These are phyloP conservation scores for Spathaspora arborariae DNA, from an alignment of 805 yeast species.

Conservation along the genomic window DNA sequence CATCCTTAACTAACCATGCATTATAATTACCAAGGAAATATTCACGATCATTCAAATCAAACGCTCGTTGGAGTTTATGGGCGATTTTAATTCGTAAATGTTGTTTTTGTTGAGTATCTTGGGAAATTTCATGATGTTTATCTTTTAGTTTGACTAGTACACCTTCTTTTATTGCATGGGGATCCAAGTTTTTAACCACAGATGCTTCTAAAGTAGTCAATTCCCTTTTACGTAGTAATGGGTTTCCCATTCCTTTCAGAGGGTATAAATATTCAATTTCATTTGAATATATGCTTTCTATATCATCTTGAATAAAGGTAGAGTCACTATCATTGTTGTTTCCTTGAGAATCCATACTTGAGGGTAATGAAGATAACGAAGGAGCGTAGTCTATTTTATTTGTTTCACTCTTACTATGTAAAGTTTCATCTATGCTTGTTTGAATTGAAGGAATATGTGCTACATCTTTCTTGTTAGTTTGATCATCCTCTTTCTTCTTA, in stretches of 20 bases:
- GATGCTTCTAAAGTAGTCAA: conserved; percentile 23
- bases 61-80: conserved; percentile 29
- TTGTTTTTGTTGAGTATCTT: conserved; percentile 5
- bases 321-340: not conserved
- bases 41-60: conserved; percentile 51
- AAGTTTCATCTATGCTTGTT: not conserved
- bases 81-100: conserved; percentile 25
- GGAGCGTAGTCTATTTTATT: not conserved
- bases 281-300: not conserved
- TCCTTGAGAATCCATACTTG: not conserved
- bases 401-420: no score
- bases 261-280: not conserved
- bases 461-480: not conserved
- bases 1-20: conserved; percentile 81
- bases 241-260: not conserved
- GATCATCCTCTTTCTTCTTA: not conserved
- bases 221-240: not conserved
- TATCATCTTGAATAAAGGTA: not conserved
- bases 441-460: not conserved
- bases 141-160: conserved; percentile 7
- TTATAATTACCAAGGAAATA: conserved; percentile 57
- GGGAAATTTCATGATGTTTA: conserved; percentile 1
- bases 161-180: conserved; percentile 13
- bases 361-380: no score
- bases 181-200: conserved; percentile 25